These are phyloP conservation scores for Citrus inodora DNA, from an alignment of 345 rosid genomes.

Conservation along the genomic window DNA sequence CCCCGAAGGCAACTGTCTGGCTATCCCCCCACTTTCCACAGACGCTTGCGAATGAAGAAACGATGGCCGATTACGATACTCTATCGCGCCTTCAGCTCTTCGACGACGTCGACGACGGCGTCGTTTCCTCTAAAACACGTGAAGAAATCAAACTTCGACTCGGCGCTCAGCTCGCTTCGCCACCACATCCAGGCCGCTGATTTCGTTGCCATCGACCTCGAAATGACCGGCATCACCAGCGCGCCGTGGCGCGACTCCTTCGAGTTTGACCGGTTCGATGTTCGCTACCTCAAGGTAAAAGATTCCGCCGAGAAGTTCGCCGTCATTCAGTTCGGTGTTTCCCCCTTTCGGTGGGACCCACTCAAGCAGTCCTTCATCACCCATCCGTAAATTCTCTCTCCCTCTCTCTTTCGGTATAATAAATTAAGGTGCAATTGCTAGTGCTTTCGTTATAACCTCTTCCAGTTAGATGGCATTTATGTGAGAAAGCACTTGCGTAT, in stretches of 20 bases:
- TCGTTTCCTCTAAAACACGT: slow-evolving; percentile 79
- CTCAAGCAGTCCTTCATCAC: slow-evolving; percentile 59
- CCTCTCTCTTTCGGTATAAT: neutral
- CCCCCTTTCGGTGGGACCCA: slow-evolving; percentile 91
- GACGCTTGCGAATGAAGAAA: slow-evolving; percentile 10
- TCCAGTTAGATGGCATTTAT: too few species aligned
- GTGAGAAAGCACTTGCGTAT: neutral
- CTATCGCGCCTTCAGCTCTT: slow-evolving; percentile 33
- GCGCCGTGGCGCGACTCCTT: slow-evolving; percentile 91
- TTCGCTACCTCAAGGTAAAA: slow-evolving; percentile 79
- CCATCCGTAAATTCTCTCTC: slow-evolving; percentile 39
- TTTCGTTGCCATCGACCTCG: slow-evolving; percentile 89
- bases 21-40: neutral
- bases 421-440: neutral
- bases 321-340: slow-evolving; percentile 90
- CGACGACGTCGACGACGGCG: slow-evolving; percentile 18
- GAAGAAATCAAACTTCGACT: slow-evolving; percentile 71
- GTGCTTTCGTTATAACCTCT: neutral
- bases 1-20: neutral
- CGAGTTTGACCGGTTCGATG: slow-evolving; percentile 74
- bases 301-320: slow-evolving; percentile 97
- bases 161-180: slow-evolving; percentile 52
- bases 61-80: slow-evolving; percentile 35
- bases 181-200: slow-evolving; percentile 67
- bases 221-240: slow-evolving; percentile 88